A percentile compares a stretch with the other conserved stretches of the same genome.
Evolutionary conservation across 2,329 filamentous ascomycete species (phyloP).

Genomic region (Lasiodiplodia gonubiensis): DNA sequence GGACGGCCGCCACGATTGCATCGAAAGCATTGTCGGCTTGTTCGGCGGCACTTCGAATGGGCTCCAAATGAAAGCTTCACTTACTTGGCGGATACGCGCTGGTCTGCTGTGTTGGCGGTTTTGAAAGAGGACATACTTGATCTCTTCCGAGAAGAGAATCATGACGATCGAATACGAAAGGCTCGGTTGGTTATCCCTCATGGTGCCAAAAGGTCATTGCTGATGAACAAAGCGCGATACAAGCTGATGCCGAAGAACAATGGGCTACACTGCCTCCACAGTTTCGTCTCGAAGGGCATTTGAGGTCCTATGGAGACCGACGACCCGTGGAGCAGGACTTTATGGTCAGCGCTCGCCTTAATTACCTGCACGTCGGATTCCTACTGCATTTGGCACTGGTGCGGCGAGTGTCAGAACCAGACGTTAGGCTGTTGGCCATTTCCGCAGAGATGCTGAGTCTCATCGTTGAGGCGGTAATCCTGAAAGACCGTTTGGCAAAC

Average conservation of each 20-base stretch:
- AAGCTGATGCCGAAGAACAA: constrained; percentile 32
- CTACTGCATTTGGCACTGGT: constrained; percentile 37
- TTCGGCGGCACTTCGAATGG: constrained; percentile 33
- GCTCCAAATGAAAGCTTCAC: constrained; percentile 13
- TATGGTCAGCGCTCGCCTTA: constrained; percentile 40
- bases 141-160: constrained; percentile 27
- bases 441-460: constrained; percentile 40
- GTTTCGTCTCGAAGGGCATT: constrained; percentile 33
- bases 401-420: constrained; percentile 35
- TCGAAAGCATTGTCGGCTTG: constrained; percentile 50
- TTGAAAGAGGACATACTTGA: constrained; percentile 31
- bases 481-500: constrained; percentile 40
- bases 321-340: constrained; percentile 41
- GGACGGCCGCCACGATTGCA: constrained; percentile 56
- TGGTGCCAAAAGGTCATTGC: background rate
- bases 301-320: constrained; percentile 29
- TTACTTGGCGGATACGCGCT: constrained; percentile 27
- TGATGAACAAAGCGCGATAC: constrained; percentile 31
- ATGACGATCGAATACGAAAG: constrained; percentile 15
- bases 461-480: constrained; percentile 39
- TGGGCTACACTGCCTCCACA: constrained; percentile 38
- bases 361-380: constrained; percentile 43
- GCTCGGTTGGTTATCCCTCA: constrained; percentile 28
- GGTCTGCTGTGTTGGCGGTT: constrained; percentile 28
- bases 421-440: constrained; percentile 35